Percentiles rank a stretch among this genome's conserved stretches.
Evolutionary conservation across 192 early-diverging fungal genomes (phyloP).

Genomic region (Coemansia sp.): DNA sequence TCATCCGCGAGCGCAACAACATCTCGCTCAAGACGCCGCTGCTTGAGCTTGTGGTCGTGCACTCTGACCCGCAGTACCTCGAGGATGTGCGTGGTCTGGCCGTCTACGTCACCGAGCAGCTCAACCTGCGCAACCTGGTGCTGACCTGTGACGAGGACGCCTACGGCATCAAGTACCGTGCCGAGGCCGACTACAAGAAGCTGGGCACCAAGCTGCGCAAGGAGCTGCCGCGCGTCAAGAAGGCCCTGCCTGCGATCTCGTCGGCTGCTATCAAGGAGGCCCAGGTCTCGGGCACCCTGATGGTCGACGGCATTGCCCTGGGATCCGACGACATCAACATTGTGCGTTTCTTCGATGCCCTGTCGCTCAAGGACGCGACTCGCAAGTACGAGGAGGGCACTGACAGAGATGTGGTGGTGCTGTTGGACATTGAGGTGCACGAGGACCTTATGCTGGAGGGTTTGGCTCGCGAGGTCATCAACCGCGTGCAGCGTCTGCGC

Average conservation of each 20-base stretch:
- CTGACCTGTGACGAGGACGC: slow-evolving; percentile 86
- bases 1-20: slow-evolving; percentile 86
- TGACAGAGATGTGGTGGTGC: slow-evolving; percentile 79
- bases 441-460: slow-evolving; percentile 83
- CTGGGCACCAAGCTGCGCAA: slow-evolving; percentile 89
- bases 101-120: slow-evolving; percentile 86
- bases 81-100: slow-evolving; percentile 81
- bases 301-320: slow-evolving; percentile 76
- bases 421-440: slow-evolving; percentile 83
- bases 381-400: slow-evolving; percentile 71
- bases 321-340: slow-evolving; percentile 81
- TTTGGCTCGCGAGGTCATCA: slow-evolving; percentile 90
- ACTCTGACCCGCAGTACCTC: slow-evolving; percentile 83
- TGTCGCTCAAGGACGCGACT: slow-evolving; percentile 30
- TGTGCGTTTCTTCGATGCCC: slow-evolving; percentile 78
- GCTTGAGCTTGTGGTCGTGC: slow-evolving; percentile 87
- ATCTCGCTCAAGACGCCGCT: slow-evolving; percentile 94
- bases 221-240: slow-evolving; percentile 81
- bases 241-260: slow-evolving; percentile 70
- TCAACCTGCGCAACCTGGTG: slow-evolving; percentile 84
- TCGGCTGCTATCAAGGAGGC: slow-evolving; percentile 81
- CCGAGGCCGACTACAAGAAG: slow-evolving; percentile 86
- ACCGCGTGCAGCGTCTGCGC: slow-evolving; percentile 92
- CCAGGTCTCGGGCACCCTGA: slow-evolving; percentile 60
- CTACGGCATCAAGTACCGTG: slow-evolving; percentile 90